Evolutionary conservation across 1,284 basidiomycete species (phyloP).

Genomic region (Trichosporon sp.): DNA sequence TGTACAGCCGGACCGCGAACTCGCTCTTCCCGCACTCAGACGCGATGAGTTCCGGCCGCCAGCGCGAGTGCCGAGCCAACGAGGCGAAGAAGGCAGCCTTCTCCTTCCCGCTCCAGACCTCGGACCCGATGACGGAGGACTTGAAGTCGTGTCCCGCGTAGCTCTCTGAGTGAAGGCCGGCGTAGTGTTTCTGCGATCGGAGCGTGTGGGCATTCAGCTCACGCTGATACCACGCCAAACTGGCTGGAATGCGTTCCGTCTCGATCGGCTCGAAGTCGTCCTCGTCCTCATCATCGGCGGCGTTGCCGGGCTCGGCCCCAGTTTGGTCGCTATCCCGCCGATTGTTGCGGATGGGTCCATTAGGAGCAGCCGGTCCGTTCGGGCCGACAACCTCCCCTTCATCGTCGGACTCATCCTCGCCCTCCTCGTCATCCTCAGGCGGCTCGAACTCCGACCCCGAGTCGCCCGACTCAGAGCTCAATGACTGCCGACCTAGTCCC

Average conservation of each 20-base stretch:
- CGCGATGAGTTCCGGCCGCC: conserved; percentile 66
- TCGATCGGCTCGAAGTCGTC: background rate
- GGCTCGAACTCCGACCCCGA: background rate
- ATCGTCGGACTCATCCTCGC: background rate
- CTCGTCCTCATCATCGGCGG: background rate
- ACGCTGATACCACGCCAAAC: conserved; percentile 7
- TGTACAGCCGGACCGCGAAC: conserved; percentile 59
- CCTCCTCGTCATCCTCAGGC: background rate
- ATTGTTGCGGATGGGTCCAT: no score
- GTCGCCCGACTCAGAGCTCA: background rate
- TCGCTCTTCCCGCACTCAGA: conserved; percentile 57
- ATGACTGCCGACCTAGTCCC: background rate
- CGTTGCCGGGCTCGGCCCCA: no score
- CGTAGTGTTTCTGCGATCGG: background rate
- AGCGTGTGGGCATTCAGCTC: conserved; percentile 7
- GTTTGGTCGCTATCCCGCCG: no score
- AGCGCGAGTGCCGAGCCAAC: conserved; percentile 58
- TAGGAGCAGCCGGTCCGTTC: background rate
- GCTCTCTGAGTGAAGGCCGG: background rate
- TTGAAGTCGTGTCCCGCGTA: background rate
- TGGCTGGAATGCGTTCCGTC: background rate
- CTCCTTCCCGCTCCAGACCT: conserved; percentile 59
- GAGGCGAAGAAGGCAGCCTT: conserved; percentile 66
- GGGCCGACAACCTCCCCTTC: no score
- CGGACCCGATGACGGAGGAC: conserved; percentile 18